These are phyloP conservation scores for Ceratonia siliqua DNA, from an alignment of 306 rosid species.

Conservation along the genomic window DNA sequence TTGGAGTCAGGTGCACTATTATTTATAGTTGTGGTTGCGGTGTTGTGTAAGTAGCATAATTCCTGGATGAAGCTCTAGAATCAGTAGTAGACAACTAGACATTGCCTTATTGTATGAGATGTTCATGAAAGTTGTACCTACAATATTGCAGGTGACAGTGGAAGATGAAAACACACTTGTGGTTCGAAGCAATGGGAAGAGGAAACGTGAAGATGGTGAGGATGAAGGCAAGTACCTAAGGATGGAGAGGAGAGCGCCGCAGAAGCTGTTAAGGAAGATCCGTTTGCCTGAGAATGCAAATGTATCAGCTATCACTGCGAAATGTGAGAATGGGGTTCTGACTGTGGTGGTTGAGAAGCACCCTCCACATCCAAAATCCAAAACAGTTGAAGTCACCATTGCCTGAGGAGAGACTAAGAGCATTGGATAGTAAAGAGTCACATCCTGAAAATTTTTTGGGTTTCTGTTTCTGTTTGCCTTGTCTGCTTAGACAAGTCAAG, in stretches of 20 bases:
- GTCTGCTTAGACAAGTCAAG: neutral
- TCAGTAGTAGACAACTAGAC: no score
- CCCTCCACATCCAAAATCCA: constrained; percentile 63
- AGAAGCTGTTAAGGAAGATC: constrained; percentile 53
- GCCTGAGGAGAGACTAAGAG: constrained; percentile 26
- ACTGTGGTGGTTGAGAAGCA: constrained; percentile 64
- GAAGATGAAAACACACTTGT: constrained; percentile 62
- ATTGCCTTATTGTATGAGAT: neutral
- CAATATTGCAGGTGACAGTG: constrained; percentile 40
- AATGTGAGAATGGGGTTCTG: constrained; percentile 65
- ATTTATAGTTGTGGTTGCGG: no score
- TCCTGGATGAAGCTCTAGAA: neutral
- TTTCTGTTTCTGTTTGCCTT: neutral
- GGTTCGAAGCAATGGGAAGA: constrained; percentile 56
- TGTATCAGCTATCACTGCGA: constrained; percentile 55
- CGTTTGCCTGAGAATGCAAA: constrained; percentile 59
- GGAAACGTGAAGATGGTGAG: constrained; percentile 60
- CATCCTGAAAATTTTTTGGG: neutral
- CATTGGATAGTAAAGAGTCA: neutral
- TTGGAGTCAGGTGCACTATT: no score
- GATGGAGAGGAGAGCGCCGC: constrained; percentile 56
- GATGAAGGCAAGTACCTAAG: constrained; percentile 71
- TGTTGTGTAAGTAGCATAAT: neutral
- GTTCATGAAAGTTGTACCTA: neutral
- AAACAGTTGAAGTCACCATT: constrained; percentile 51